Conservation (phyloP, 108 stramenopile genomes). For the Cyclostephanos invisitatus region DNA sequence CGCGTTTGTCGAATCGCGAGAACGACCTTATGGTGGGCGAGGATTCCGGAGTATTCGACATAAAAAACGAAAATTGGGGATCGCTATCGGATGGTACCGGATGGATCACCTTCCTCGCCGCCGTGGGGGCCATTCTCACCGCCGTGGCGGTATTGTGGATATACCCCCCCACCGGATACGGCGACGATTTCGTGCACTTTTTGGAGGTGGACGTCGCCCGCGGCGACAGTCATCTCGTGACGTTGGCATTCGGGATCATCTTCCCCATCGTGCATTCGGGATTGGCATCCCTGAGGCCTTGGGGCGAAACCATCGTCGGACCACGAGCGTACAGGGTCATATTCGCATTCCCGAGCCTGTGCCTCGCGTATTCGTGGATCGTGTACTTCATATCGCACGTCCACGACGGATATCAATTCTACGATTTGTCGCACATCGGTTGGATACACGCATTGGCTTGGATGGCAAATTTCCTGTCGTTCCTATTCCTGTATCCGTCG, state of each 20-base stretch:
- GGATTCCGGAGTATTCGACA: conserved; percentile 68
- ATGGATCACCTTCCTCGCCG: conserved; percentile 79
- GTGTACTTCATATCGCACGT: conserved; percentile 93
- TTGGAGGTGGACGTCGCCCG: conserved; percentile 59
- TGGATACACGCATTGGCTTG: conserved; percentile 65
- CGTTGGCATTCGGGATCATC: conserved; percentile 71
- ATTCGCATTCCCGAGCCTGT: conserved; percentile 89
- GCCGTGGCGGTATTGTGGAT: conserved; percentile 79
- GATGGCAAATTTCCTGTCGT: conserved; percentile 79
- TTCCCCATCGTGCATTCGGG: conserved; percentile 94
- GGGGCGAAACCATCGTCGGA: conserved; percentile 89
- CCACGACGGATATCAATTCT: conserved; percentile 91
- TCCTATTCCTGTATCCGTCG: conserved; percentile 93
- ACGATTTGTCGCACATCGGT: conserved; percentile 68
- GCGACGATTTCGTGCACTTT: conserved; percentile 77
- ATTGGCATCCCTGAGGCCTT: conserved; percentile 90
- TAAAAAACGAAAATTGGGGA: conserved; percentile 65
- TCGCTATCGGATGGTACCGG: conserved; percentile 53
- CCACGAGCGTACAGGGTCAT: conserved; percentile 91
- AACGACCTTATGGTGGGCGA: conserved; percentile 71
- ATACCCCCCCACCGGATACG: conserved; percentile 60
- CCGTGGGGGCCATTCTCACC: conserved; percentile 70
- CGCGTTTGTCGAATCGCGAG: conserved; percentile 53
- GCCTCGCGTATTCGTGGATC: conserved; percentile 90
- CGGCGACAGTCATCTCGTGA: conserved; percentile 63